Base-by-base conservation (phyloP, 2,329 filamentous ascomycete species). In the Sphaerulina musiva region DNA sequence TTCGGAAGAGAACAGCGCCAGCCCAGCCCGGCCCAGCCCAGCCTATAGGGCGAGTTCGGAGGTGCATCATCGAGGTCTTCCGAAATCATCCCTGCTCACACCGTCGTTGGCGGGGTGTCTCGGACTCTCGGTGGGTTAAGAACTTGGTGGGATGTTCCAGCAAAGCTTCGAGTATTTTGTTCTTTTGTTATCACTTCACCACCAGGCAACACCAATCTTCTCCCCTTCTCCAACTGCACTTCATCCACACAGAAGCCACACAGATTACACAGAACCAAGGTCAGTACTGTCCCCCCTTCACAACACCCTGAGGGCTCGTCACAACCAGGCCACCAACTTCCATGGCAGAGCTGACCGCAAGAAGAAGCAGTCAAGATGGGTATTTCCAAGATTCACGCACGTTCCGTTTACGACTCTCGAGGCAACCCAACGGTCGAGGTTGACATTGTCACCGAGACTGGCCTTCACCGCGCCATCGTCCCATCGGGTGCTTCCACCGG, bases 371-470 rank as follows among this genome's bases (percentile, higher is more conserved):
- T 56, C 76, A 91, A 72, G 65, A 98, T 98, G 93, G 79, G 87
- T 64, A 78, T 78, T 70, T 72, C 72, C 65, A 78, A 78, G 72
- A 78, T 78, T 68, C 76, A 78, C 73, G 75, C 76, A 62, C 76
- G 93, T 73, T 91, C 86, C 71, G 90, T 98, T 80, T 98, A 78
- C 84, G 93, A 98, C 83, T 97, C 93, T 75, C 92, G 93, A 66
- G 83, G 83, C 74, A 98, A 98, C 85, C 93, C 93, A 70, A 98
- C 93, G 73, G 92, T 96, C 71, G 92, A 97, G 82, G 92, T 97
- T 70, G 92, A 96, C 74, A 84, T 96, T 68, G 87, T 95, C 78
- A 96, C 91, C 68, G 89, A 95, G 80, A 95, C 87, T 68, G 92
- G 92, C 71, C 85, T 97, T 62, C 91, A 96, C 84, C 90, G 92